Base-by-base conservation (phyloP, 495 filamentous ascomycete species). In the Daldinia childiae region DNA sequence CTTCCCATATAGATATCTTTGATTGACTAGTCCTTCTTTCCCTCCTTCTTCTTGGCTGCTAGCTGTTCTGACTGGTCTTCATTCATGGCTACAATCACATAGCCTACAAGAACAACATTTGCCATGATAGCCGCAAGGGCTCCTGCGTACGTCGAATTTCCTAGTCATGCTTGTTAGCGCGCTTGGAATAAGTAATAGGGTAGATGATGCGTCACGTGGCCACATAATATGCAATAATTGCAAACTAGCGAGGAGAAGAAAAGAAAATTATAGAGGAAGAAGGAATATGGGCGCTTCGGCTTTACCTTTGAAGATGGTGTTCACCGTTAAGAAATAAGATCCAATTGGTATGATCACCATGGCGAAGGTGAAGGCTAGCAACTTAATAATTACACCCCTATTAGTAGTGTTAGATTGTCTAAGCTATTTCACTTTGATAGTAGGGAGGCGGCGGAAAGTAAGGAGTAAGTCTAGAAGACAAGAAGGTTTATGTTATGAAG, bases 31-130 rank as follows among this genome's bases (percentile, higher is more conserved):
- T 71, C 64, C 58, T 78, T 76, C 69, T 77, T 73, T 9, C 45
- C 62, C 11, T 17, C 66, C 48, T 68, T 72, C 71, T 73, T 79
- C 57, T 74, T 70, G 58, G 74, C 73, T 51, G 66, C 70, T 5
- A 75, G 66, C 27, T 74, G 72, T 19, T 90, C 85, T 36, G 86
- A 87, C 70, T 95, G 91, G 63, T 99, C 95, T 76, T 99, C 95
- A 69, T 86, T 87, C 86, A 97, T 93, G 30, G 96, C 95, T 1
- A 97, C 94, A 65, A 95, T 84, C 57, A 98, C 88, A 80, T 98
- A 99, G 15, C 88, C 90, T 65, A 99, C 88, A 63, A 99, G 83
- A 6, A 99, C 92, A 17, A 93, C 86, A 77, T 99, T 99, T 30
- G 95, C 95, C 68, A 92, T 90, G 41, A 98, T 80, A 24, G 96